Conservation (phyloP, 139 green algal genomes). For the Tetradesmus obliquus region DNA sequence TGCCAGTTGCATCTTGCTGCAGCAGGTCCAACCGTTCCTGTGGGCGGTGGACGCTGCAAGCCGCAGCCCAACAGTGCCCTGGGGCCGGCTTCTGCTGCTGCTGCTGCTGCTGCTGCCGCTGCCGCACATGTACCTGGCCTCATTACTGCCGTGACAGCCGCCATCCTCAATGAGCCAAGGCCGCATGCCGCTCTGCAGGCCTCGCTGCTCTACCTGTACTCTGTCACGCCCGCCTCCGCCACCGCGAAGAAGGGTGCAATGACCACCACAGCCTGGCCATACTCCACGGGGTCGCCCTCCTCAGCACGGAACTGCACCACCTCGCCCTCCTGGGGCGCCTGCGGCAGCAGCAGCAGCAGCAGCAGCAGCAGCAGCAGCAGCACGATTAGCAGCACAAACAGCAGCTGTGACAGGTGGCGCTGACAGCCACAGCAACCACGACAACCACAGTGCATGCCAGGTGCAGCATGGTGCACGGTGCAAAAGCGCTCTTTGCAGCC, state of each 20-base stretch:
- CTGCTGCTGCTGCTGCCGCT: constrained; percentile 35
- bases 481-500: too few relatives aligned
- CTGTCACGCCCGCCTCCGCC: background rate
- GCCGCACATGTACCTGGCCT: background rate
- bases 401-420: background rate
- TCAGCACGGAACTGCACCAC: constrained; percentile 70
- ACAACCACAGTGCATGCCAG: too few relatives aligned
- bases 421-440: too few relatives aligned
- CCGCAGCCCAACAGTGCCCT: background rate
- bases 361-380: background rate
- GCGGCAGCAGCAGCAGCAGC: background rate
- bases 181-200: background rate
- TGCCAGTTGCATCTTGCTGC: background rate
- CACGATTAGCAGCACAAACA: background rate
- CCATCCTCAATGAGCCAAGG: background rate
- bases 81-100: background rate
- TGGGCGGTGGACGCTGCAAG: background rate
- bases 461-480: too few relatives aligned
- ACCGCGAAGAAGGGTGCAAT: constrained; percentile 77
- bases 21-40: background rate
- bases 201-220: background rate
- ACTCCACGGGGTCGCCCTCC: constrained; percentile 73
- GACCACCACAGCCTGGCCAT: constrained; percentile 73
- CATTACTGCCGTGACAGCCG: background rate
- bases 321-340: constrained; percentile 84